phyloP scores from a whole-genome alignment of 306 rosid species.

The Vigna radiata region DNA sequence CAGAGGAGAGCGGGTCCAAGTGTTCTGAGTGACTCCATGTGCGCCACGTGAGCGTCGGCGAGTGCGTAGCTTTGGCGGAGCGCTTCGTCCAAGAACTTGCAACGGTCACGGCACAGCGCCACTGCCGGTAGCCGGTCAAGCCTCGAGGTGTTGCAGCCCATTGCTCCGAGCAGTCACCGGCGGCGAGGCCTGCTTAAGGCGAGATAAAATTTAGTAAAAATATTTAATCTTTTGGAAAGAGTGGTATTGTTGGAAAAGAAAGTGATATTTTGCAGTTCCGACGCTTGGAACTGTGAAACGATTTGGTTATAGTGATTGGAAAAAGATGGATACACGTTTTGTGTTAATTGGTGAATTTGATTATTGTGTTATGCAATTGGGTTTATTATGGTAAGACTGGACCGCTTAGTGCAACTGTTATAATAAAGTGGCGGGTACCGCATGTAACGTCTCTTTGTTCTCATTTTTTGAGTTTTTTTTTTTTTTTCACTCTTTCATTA shows the following conservation, averaged over 20 bases:
- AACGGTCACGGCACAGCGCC: constrained; percentile 86
- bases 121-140: constrained; percentile 78
- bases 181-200: background rate
- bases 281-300: background rate
- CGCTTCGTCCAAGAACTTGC: constrained; percentile 70
- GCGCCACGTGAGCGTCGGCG: constrained; percentile 78
- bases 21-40: constrained; percentile 66
- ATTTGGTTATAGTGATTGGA: constrained; percentile 20
- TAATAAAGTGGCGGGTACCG: constrained; percentile 52
- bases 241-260: background rate
- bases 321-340: background rate
- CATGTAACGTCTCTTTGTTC: constrained; percentile 61
- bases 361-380: background rate
- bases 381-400: constrained; percentile 20
- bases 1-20: constrained; percentile 64
- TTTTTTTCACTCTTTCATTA: background rate
- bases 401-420: constrained; percentile 35
- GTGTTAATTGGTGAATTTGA: constrained; percentile 37
- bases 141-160: constrained; percentile 82
- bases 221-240: background rate
- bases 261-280: background rate
- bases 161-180: constrained; percentile 33
- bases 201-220: background rate
- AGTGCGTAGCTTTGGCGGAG: constrained; percentile 66
- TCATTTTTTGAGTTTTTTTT: constrained; percentile 1